A percentile compares a stretch with the other conserved stretches of the same genome.
These are phyloP conservation scores for Craterostigma plantagineum DNA, from an alignment of 257 asterid species.

Conservation along the genomic window DNA sequence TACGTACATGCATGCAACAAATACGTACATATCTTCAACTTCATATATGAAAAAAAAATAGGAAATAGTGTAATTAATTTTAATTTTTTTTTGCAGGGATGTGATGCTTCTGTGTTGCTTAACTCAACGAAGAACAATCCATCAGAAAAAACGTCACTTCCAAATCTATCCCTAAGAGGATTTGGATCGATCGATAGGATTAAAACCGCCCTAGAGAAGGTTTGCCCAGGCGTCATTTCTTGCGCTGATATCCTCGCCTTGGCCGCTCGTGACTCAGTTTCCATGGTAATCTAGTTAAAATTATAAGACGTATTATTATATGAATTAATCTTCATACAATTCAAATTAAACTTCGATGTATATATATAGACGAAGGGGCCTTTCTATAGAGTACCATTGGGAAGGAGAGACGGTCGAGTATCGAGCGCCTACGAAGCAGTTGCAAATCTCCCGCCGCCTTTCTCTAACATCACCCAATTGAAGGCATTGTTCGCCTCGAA, in stretches of 20 bases:
- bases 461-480: conserved; percentile 21
- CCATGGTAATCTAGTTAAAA: conserved; percentile 18
- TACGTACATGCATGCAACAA: too few relatives aligned
- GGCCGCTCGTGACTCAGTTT: conserved; percentile 30
- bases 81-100: conserved; percentile 24
- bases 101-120: conserved; percentile 41
- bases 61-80: too few relatives aligned
- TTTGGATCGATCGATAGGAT: conserved; percentile 31
- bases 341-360: too few relatives aligned
- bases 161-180: conserved; percentile 32
- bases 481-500: conserved; percentile 19
- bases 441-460: conserved; percentile 25
- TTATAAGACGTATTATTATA: too few relatives aligned
- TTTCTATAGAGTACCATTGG: conserved; percentile 28
- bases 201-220: conserved; percentile 27
- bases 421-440: conserved; percentile 15
- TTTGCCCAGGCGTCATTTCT: conserved; percentile 43
- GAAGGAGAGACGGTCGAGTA: conserved; percentile 36
- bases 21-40: too few relatives aligned
- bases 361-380: conserved; percentile 22
- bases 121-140: conserved; percentile 18
- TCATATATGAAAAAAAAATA: too few relatives aligned
- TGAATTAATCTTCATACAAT: too few relatives aligned
- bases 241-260: conserved; percentile 57
- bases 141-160: conserved; percentile 32